A percentile compares a stretch with the other conserved stretches of the same genome.
Evolutionary conservation across 257 asterid species (phyloP).

Genomic region (Solanum paucissectum): DNA sequence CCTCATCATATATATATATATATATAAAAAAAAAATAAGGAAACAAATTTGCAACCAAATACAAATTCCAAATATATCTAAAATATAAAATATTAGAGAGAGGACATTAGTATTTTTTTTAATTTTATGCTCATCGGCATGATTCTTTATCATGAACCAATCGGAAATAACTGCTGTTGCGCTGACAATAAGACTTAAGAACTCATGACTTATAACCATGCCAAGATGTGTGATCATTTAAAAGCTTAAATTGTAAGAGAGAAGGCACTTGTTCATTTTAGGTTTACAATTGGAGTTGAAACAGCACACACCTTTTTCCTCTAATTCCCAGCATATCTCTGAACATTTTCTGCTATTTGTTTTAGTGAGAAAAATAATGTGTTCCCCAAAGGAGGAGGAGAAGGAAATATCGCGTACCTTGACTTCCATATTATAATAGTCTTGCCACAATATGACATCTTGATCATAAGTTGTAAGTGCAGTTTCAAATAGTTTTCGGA

Average conservation of each 20-base stretch:
- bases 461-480: slow-evolving; percentile 67
- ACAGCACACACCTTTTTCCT: not conserved
- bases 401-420: slow-evolving; percentile 36
- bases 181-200: not conserved
- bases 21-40: no score
- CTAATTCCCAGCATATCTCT: not conserved
- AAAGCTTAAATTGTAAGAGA: not conserved
- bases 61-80: not conserved
- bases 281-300: not conserved
- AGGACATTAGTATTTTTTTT: not conserved
- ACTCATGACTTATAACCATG: not conserved
- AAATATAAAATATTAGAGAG: not conserved
- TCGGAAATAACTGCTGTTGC: not conserved
- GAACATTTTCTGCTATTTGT: not conserved
- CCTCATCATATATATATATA: not conserved
- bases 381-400: not conserved
- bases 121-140: not conserved
- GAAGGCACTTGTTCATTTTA: not conserved
- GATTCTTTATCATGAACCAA: not conserved
- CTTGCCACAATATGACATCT: slow-evolving; percentile 71
- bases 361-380: not conserved
- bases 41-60: not conserved
- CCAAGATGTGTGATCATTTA: not conserved
- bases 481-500: slow-evolving; percentile 63
- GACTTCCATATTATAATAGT: slow-evolving; percentile 67